Evolutionary conservation across 148 eudicot species (phyloP).

Genomic region (Pouteria glomerata): DNA sequence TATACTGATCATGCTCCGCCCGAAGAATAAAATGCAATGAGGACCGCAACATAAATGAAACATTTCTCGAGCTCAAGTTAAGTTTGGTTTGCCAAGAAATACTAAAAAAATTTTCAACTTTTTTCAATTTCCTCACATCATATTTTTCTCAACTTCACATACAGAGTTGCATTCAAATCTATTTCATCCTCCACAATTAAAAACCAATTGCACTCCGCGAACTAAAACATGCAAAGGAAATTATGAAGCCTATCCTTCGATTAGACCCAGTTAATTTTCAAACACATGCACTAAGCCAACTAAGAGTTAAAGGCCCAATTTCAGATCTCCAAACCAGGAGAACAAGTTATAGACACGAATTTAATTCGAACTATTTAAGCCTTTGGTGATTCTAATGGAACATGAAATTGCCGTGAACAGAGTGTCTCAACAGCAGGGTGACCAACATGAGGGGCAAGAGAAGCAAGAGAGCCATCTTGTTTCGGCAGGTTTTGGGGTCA

Average conservation of each 20-base stretch:
- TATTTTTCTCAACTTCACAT: too few species aligned
- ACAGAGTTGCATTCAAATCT: too few species aligned
- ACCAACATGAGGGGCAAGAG: constrained; percentile 24
- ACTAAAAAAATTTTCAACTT: too few species aligned
- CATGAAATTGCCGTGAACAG: neutral
- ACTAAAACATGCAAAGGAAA: neutral
- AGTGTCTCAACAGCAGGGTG: constrained; percentile 25
- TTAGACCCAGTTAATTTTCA: too few species aligned
- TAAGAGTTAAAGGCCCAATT: neutral
- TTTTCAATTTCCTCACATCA: neutral
- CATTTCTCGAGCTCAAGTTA: too few species aligned
- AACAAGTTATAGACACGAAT: neutral
- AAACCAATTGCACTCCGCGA: neutral
- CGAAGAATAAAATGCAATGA: neutral
- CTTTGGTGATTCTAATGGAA: neutral
- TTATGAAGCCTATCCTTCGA: neutral
- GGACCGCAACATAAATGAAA: neutral
- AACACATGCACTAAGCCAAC: neutral
- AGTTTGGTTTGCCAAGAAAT: too few species aligned
- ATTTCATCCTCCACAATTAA: too few species aligned
- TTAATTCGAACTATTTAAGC: neutral
- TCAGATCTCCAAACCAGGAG: neutral
- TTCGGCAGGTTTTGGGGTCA: constrained; percentile 6
- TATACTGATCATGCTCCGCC: neutral
- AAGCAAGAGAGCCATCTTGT: constrained; percentile 30